Evolutionary conservation across 2,329 filamentous ascomycete species (phyloP).

Genomic region (Colletotrichum sp.): DNA sequence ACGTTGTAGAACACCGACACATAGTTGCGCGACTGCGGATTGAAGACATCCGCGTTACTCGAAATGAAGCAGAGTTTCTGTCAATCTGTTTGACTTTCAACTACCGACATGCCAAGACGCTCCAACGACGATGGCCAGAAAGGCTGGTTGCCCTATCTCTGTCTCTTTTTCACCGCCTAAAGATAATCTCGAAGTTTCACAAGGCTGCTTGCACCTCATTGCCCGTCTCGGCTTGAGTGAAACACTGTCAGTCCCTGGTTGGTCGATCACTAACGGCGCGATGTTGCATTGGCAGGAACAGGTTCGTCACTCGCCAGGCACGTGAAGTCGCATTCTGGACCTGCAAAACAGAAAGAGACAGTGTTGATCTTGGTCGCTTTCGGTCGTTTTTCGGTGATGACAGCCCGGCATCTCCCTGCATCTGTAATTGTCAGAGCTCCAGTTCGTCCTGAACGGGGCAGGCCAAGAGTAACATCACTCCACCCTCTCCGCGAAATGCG

Average conservation of each 20-base stretch:
- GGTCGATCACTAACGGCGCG: not conserved
- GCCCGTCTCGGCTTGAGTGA: not conserved
- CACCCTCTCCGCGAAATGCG: not conserved
- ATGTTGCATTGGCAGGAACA: not conserved
- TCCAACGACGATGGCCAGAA: not conserved
- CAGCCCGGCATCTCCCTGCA: not conserved
- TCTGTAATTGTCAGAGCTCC: not conserved
- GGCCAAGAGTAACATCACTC: not conserved
- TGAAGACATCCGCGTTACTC: not conserved
- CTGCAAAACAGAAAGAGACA: not conserved
- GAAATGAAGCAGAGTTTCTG: not conserved
- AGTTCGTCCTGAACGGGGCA: not conserved
- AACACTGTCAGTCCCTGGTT: not conserved
- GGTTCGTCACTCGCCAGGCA: not conserved
- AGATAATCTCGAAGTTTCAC: not conserved
- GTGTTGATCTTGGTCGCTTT: not conserved
- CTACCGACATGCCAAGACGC: not conserved
- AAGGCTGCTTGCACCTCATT: not conserved
- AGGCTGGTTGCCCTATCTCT: not conserved
- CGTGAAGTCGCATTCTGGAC: not conserved
- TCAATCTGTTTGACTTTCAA: not conserved
- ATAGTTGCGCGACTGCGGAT: not conserved
- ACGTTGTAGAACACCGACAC: not conserved
- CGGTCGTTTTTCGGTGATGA: not conserved
- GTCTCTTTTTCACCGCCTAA: not conserved